These are phyloP conservation scores for Tinospora cordifolia DNA, from an alignment of 164 flowering plant genomes.

Conservation along the genomic window DNA sequence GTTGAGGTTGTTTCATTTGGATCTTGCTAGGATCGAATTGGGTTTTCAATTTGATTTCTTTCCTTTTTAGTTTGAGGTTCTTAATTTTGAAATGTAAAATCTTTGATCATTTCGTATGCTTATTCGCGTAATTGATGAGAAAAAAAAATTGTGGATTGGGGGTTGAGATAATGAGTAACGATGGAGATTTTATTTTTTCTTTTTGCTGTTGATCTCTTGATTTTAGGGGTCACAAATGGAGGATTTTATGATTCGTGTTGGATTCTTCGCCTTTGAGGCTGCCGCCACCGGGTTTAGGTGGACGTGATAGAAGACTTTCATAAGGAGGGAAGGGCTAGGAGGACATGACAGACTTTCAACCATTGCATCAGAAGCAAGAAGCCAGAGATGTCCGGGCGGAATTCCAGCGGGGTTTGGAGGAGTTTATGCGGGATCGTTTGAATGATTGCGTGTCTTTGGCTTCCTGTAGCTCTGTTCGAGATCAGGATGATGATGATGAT, in stretches of 20 bases:
- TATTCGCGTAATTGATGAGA: not conserved
- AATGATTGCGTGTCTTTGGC: constrained; percentile 77
- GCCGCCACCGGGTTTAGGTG: constrained; percentile 1
- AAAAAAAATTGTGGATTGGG: constrained; percentile 1
- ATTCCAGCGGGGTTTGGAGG: constrained; percentile 78
- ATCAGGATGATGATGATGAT: constrained; percentile 64
- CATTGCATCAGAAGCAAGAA: constrained; percentile 75
- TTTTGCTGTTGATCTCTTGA: constrained; percentile 10
- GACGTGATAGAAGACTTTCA: constrained; percentile 10
- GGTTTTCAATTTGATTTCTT: not conserved
- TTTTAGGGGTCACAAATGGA: constrained; percentile 5
- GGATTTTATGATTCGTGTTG: constrained; percentile 4
- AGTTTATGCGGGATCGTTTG: constrained; percentile 72
- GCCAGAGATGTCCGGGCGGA: constrained; percentile 45
- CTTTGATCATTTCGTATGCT: not conserved
- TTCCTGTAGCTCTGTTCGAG: constrained; percentile 61
- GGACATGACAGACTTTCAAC: constrained; percentile 59
- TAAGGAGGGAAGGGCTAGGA: constrained; percentile 16
- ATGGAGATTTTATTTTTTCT: constrained; percentile 12
- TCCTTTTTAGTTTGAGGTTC: not conserved
- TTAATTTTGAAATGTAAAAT: not conserved
- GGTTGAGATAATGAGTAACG: not conserved
- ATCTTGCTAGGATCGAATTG: constrained; percentile 7
- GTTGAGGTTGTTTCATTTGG: not conserved
- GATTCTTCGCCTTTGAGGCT: constrained; percentile 8